Conservation (phyloP, 805 yeast genomes). For the Sungouiozyma intestinalis region DNA sequence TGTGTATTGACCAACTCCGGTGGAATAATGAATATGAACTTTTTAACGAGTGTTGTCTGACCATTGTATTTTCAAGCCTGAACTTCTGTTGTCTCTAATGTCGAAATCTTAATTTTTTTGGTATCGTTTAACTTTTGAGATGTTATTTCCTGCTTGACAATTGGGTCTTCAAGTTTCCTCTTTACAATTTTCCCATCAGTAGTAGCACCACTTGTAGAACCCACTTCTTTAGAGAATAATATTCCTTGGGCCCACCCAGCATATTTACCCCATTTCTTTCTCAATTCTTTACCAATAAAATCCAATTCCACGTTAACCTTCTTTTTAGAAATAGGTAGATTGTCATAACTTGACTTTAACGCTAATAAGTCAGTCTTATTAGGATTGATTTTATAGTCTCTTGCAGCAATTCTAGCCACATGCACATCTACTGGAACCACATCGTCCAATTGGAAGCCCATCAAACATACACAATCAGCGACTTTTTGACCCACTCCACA, state of each 20-base stretch:
- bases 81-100: neutral
- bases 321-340: constrained; percentile 21
- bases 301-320: constrained; percentile 29
- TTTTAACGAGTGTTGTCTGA: constrained; percentile 1
- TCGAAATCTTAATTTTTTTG: constrained; percentile 1
- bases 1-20: neutral
- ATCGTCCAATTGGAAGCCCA: constrained; percentile 55
- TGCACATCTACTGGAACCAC: constrained; percentile 95
- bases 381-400: constrained; percentile 55
- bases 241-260: constrained; percentile 99
- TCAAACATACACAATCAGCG: constrained; percentile 90
- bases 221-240: constrained; percentile 77
- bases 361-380: constrained; percentile 24
- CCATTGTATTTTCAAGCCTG: neutral
- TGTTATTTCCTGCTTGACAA: constrained; percentile 5
- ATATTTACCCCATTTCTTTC: constrained; percentile 69
- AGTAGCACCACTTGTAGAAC: constrained; percentile 60
- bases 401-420: constrained; percentile 76
- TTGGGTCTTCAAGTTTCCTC: constrained; percentile 9
- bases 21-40: neutral
- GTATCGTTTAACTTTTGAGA: constrained; percentile 1
- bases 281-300: constrained; percentile 49
- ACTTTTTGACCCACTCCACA: constrained; percentile 96
- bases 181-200: constrained; percentile 18
- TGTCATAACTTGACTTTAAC: constrained; percentile 18